Evolutionary conservation across 345 rosid genomes (phyloP), one percentile per base, ranked within the genome.

Genomic region (Eucalyptus sp.): DNA sequence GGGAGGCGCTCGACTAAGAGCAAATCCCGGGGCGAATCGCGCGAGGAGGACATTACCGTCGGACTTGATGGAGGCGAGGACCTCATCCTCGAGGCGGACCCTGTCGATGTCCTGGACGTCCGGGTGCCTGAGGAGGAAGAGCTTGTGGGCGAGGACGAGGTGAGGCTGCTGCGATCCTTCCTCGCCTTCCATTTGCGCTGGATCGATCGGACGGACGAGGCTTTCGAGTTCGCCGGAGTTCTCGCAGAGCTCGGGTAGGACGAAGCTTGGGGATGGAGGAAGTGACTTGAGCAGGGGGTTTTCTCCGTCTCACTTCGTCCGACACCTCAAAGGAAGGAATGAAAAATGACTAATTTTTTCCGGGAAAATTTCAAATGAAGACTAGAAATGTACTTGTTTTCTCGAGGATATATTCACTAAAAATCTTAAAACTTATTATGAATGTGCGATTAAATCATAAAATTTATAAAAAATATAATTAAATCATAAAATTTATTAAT

Each of bases 91-190:
- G 94, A 97, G 97, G 58, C 92, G 96, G 90, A 97, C 97, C 7
- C 1, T 86, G 87, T 86, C 87, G 50, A 86, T 86, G 66, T 86
- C 87, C 31, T 54, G 64, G n/a, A 86, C 87, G 29, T 86, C 98
- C 12, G 94, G 95, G 88, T 95, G 98, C 10, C 93, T 95, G 51
- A 98, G 93, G 62, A 95, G 99, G 93, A 96, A 98, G 86, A 93
- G 95, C 91, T 96, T 95, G 96, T 96, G 84, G 1, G 97, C 98
- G 41, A 98, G 96, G n/a, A 94, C 91, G 62, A 98, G 97, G 58
- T 97, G 99, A 79, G 97, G 92, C 88, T 97, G 98, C 92, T 98
- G 98, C 84, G 94, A 89, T 93, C 96, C 99, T 62, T 97, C 99
- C 6, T 94, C 92, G 20, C 91, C 93, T 88, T 97, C 99, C 99